Base-by-base conservation (phyloP, 164 flowering plant species). In the Houttuynia cordata region DNA sequence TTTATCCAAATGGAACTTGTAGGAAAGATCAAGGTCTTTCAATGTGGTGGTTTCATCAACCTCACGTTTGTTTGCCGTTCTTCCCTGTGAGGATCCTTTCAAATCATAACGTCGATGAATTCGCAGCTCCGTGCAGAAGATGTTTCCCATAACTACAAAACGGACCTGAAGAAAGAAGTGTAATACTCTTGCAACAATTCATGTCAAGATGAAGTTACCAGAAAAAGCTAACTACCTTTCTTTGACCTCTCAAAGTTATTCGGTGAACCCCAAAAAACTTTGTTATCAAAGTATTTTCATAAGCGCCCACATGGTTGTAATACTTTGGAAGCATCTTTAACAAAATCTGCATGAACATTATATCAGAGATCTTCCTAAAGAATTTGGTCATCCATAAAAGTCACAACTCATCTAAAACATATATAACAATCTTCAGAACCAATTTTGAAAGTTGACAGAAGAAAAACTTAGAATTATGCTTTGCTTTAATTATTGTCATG, bases 121-220 rank as follows among this genome's bases (percentile, higher is more conserved):
- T 52, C 78, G 73, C 60, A 90, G 73, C 66, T 91, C 97, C 57
- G 99, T 88, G 78, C 85, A 81, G 62, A 88, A 87, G 91, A 93
- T 88, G 75, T 90, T 93, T 49, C 97, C 99, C 99, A 93, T 93
- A 60, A 93, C 96, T 62, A 93, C 86, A 80, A 93, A 93, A 10
- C 91, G 85, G 25, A 86, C 88, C 99, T 90, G 79, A 45, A 45
- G 49, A 37, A 53, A 39, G 54, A 60, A 41, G n/a, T 54, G 0
- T 4, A 54, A 57, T 63, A 55, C 0, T 45, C 37, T 30, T 6
- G 37, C 37, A 30, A 30, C 37, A 30, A 30, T 2, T 30, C 4
- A 30, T 24, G 22, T 15, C 59, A 57, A 57, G 23, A 30, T 24
- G 22, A 19, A 57, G 22, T 17, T 37, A 39, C 47, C 6, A 7